These are phyloP conservation scores for Agastache rugosa DNA, from an alignment of 257 asterid species.

Conservation along the genomic window DNA sequence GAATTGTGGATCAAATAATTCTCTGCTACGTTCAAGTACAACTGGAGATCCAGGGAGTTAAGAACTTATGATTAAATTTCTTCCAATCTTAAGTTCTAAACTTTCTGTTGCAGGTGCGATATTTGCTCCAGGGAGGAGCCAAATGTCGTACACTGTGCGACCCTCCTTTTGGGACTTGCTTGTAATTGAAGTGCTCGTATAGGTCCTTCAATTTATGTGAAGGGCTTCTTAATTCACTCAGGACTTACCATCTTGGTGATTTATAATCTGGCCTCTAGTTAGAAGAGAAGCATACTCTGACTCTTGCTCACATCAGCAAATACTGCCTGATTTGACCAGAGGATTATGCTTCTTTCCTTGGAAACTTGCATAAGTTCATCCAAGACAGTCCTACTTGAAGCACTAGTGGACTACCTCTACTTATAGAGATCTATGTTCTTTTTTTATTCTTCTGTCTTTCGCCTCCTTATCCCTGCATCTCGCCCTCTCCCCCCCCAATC, in stretches of 20 bases:
- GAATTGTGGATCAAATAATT: conserved; percentile 26
- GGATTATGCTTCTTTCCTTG: conserved; percentile 65
- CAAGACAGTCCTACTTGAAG: conserved; percentile 34
- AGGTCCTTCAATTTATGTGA: conserved; percentile 62
- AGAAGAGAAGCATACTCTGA: conserved; percentile 61
- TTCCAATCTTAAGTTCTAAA: conserved; percentile 45
- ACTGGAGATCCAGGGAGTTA: conserved; percentile 50
- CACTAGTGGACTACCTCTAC: conserved; percentile 42
- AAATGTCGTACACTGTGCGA: conserved; percentile 85
- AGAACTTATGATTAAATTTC: conserved; percentile 44
- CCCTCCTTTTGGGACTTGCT: conserved; percentile 59
- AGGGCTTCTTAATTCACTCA: conserved; percentile 61
- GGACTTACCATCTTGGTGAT: conserved; percentile 61
- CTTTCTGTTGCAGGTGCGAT: conserved; percentile 81
- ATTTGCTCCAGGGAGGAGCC: conserved; percentile 94
- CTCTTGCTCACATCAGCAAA: conserved; percentile 61
- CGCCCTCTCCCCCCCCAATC: background rate
- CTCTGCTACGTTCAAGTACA: conserved; percentile 40
- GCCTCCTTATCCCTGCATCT: background rate
- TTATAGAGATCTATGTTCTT: conserved; percentile 42
- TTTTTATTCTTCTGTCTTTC: conserved; percentile 14
- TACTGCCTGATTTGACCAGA: conserved; percentile 52
- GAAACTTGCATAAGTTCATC: conserved; percentile 52
- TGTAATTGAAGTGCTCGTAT: conserved; percentile 59
- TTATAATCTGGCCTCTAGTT: conserved; percentile 58